These are phyloP conservation scores for Orbilia oligospora DNA, from an alignment of 2,329 filamentous ascomycete genomes.

Conservation along the genomic window DNA sequence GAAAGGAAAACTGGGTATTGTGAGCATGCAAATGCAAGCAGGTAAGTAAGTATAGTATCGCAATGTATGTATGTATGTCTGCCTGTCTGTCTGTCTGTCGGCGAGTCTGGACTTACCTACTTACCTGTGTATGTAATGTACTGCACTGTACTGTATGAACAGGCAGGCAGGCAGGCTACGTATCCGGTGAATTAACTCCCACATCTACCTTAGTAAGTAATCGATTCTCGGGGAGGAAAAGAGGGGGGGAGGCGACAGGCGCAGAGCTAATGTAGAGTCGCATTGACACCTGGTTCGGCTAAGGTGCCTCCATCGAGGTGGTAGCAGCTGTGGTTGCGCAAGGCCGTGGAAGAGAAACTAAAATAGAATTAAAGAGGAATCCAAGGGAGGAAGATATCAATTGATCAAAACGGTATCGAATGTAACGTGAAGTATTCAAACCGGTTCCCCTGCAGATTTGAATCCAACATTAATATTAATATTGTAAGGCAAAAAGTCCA, in stretches of 20 bases:
- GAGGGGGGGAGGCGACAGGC: background rate
- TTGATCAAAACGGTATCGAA: background rate
- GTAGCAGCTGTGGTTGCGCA: slow-evolving; percentile 37
- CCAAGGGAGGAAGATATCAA: background rate
- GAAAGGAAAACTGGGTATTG: background rate
- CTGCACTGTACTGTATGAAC: background rate
- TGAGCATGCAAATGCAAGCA: background rate
- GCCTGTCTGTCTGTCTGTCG: background rate
- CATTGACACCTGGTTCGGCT: slow-evolving; percentile 53
- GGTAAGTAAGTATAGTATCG: slow-evolving; percentile 3
- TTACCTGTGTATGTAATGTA: background rate
- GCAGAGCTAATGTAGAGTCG: no score
- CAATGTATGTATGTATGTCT: background rate
- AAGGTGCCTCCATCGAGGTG: slow-evolving; percentile 43
- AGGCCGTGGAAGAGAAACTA: slow-evolving; percentile 22
- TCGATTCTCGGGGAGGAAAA: slow-evolving; percentile 5
- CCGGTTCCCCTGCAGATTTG: slow-evolving; percentile 47
- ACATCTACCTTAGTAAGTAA: no score
- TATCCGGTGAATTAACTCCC: slow-evolving; percentile 16
- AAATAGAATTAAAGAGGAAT: no score
- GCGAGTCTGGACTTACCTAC: background rate
- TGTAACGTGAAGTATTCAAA: slow-evolving; percentile 21
- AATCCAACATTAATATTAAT: slow-evolving; percentile 34
- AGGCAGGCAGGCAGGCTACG: background rate
- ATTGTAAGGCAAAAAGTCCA: no score